phyloP scores from a whole-genome alignment of 2,329 filamentous ascomycete species.

The Beauveria pseudobassiana region DNA sequence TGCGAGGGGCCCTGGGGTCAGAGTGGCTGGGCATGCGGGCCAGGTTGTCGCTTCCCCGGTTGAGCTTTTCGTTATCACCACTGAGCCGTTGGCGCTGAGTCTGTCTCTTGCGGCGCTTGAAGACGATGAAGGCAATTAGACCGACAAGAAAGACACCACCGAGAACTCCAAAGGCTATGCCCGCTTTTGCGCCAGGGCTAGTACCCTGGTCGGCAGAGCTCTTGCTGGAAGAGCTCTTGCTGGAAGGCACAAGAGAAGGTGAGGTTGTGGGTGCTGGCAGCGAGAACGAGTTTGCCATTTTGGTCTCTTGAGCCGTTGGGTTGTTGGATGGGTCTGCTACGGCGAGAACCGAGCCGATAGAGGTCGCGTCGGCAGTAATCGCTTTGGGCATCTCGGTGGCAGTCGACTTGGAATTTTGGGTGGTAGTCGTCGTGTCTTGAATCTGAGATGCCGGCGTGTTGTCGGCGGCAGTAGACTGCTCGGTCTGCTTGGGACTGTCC shows the following conservation, averaged over 20 bases:
- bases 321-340: background rate
- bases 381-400: conserved; percentile 13
- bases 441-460: background rate
- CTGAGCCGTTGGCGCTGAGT: conserved; percentile 38
- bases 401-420: conserved; percentile 16
- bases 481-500: conserved; percentile 13
- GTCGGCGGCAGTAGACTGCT: conserved; percentile 1
- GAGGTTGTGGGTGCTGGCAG: conserved; percentile 6
- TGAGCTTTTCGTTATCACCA: conserved; percentile 59
- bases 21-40: conserved; percentile 9
- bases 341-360: conserved; percentile 20
- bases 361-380: conserved; percentile 18
- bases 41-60: conserved; percentile 17
- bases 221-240: background rate
- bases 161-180: conserved; percentile 76
- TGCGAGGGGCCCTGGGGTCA: conserved; percentile 56
- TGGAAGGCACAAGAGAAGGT: background rate
- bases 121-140: conserved; percentile 62
- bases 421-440: background rate
- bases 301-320: background rate
- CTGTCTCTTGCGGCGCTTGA: conserved; percentile 64
- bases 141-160: conserved; percentile 59
- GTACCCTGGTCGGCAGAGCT: conserved; percentile 14
- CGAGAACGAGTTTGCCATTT: background rate
- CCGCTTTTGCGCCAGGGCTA: conserved; percentile 55